Percentiles rank a stretch among this genome's conserved stretches.
Conservation (phyloP, 345 rosid genomes). For the Syzygium aromaticum region DNA sequence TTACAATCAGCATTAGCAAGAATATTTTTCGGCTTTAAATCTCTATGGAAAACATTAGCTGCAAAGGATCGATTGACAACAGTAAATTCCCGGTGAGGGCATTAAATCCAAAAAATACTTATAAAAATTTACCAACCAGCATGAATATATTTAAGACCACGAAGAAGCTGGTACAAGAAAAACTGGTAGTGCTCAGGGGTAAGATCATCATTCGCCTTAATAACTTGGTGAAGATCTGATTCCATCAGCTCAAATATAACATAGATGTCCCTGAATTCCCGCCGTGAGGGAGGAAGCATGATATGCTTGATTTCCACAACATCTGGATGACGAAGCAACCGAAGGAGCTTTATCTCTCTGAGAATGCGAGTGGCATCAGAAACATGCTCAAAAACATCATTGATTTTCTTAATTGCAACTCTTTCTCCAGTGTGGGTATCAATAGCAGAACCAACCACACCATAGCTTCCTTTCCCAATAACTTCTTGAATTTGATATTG, state of each 20-base stretch:
- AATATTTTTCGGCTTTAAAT: constrained; percentile 94
- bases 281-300: constrained; percentile 94
- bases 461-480: constrained; percentile 94
- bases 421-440: constrained; percentile 80
- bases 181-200: constrained; percentile 92
- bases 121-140: constrained; percentile 41
- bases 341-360: constrained; percentile 89
- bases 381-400: constrained; percentile 92
- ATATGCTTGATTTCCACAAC: constrained; percentile 90
- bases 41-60: constrained; percentile 97
- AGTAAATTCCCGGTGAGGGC: neutral
- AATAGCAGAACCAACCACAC: constrained; percentile 87
- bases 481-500: constrained; percentile 88
- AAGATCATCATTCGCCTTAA: constrained; percentile 86
- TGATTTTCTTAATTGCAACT: constrained; percentile 93
- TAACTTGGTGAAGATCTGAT: constrained; percentile 96
- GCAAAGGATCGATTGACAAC: constrained; percentile 12
- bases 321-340: constrained; percentile 93
- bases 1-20: constrained; percentile 98
- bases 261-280: constrained; percentile 89
- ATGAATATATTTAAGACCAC: constrained; percentile 88
- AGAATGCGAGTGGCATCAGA: constrained; percentile 95
- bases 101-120: constrained; percentile 5
- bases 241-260: constrained; percentile 97
- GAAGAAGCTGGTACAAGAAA: constrained; percentile 97